Evolutionary conservation across 2,329 filamentous ascomycete species (phyloP).

Genomic region (Epichloe scottii): DNA sequence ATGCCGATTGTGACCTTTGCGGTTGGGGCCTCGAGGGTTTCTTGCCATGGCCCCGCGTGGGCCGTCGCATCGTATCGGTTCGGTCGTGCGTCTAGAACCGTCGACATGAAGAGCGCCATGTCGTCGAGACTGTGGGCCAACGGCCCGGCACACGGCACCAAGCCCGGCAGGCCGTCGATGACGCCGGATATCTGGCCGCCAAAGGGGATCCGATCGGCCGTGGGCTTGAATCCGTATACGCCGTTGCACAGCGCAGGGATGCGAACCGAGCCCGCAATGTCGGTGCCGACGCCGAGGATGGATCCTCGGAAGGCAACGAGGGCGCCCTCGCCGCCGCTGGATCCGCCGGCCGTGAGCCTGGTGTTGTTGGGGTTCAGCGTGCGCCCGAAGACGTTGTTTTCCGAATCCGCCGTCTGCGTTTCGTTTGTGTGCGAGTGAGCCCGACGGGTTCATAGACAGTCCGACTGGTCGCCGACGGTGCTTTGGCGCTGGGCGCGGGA

Average conservation of each 20-base stretch:
- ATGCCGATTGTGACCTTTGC: conserved; percentile 32
- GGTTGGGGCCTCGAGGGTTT: conserved; percentile 10
- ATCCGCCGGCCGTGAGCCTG: conserved; percentile 14
- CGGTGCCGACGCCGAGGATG: conserved; percentile 13
- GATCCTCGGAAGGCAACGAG: conserved; percentile 14
- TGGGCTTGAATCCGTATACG: conserved; percentile 42
- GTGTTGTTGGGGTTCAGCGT: conserved; percentile 23
- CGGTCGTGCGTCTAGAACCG: conserved; percentile 25
- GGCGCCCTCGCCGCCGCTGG: conserved; percentile 13
- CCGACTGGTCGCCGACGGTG: too few species aligned
- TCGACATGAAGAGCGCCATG: conserved; percentile 17
- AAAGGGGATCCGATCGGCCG: conserved; percentile 41
- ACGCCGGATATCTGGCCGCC: conserved; percentile 13
- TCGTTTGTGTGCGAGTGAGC: too few species aligned
- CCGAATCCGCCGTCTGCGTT: conserved; percentile 20
- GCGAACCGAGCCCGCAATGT: conserved; percentile 35
- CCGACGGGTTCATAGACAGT: too few species aligned
- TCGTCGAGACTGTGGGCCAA: conserved; percentile 26
- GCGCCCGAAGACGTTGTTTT: conserved; percentile 23
- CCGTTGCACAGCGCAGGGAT: conserved; percentile 40
- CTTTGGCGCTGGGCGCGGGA: background rate
- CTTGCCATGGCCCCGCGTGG: conserved; percentile 33
- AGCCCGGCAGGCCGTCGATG: background rate
- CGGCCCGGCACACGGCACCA: conserved; percentile 29
- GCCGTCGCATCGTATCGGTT: conserved; percentile 32